Conservation (phyloP, 768 basidiomycete species). For the Vararia minispora region DNA sequence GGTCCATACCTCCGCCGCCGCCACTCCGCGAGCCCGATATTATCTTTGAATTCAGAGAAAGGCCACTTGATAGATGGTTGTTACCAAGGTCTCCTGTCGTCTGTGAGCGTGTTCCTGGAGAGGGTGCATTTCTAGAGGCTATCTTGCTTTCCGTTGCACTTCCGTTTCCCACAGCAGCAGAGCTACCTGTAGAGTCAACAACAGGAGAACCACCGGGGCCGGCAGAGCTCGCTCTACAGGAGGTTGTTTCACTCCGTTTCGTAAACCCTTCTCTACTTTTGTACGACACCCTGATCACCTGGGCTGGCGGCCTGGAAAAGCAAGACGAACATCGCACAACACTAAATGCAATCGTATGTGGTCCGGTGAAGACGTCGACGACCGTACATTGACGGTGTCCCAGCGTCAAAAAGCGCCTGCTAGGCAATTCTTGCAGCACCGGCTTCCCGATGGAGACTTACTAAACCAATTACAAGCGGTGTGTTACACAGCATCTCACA, state of each 20-base stretch:
- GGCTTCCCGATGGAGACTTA: constrained; percentile 42
- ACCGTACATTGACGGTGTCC: background rate
- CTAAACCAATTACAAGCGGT: constrained; percentile 52
- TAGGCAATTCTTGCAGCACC: constrained; percentile 45
- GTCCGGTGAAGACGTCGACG: too few species aligned
- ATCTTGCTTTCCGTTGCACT: constrained; percentile 34
- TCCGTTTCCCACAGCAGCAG: constrained; percentile 27
- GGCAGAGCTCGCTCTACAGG: constrained; percentile 14
- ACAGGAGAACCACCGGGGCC: background rate
- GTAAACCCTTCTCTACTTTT: constrained; percentile 35
- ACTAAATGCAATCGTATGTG: constrained; percentile 38
- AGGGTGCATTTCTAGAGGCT: constrained; percentile 12
- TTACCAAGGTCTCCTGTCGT: constrained; percentile 50
- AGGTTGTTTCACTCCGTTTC: constrained; percentile 37
- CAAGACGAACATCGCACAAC: constrained; percentile 36
- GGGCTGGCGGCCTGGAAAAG: constrained; percentile 48
- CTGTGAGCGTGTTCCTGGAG: constrained; percentile 29
- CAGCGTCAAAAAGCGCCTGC: constrained; percentile 28
- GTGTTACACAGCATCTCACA: constrained; percentile 12
- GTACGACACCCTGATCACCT: constrained; percentile 48
- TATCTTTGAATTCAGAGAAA: constrained; percentile 60
- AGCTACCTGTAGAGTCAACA: constrained; percentile 6
- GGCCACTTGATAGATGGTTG: constrained; percentile 50
- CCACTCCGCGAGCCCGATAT: constrained; percentile 56
- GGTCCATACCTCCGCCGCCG: constrained; percentile 6